These are phyloP conservation scores for Thermothelomyces thermophilus DNA, from an alignment of 2,329 filamentous ascomycete species.

Conservation along the genomic window DNA sequence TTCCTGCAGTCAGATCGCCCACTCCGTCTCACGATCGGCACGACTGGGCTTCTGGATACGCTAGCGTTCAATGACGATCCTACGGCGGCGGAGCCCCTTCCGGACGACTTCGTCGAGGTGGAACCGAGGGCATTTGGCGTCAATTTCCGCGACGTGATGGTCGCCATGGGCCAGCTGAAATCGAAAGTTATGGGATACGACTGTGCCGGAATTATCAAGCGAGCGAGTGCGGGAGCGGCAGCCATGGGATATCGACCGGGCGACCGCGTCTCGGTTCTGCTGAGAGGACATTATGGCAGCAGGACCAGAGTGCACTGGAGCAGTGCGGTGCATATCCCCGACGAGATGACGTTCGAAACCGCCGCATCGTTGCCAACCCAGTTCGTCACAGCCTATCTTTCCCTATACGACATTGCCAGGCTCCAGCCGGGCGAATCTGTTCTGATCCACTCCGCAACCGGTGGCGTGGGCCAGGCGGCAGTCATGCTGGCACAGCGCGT, in stretches of 20 bases:
- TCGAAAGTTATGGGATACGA: conserved; percentile 25
- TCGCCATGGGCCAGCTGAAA: conserved; percentile 27
- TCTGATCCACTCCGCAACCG: conserved; percentile 32
- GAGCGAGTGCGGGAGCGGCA: conserved; percentile 14
- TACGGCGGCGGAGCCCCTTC: conserved; percentile 15
- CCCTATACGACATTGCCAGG: conserved; percentile 23
- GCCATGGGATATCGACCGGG: conserved; percentile 17
- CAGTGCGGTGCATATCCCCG: conserved; percentile 28
- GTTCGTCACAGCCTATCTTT: conserved; percentile 25
- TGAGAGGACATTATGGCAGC: conserved; percentile 20
- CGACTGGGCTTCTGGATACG: conserved; percentile 20
- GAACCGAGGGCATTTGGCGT: conserved; percentile 31
- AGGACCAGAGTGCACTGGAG: conserved; percentile 18
- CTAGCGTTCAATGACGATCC: conserved; percentile 22
- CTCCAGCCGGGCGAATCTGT: conserved; percentile 20
- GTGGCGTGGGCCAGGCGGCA: conserved; percentile 31
- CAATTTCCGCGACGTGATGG: conserved; percentile 35
- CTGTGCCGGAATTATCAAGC: conserved; percentile 23
- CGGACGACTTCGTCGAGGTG: conserved; percentile 29
- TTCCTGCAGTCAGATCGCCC: conserved; percentile 21
- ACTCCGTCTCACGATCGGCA: conserved; percentile 20
- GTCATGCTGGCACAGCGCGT: conserved; percentile 28
- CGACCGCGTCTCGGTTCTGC: conserved; percentile 22
- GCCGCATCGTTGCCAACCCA: conserved; percentile 33
- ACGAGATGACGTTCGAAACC: conserved; percentile 30